Base-by-base conservation (phyloP, 106 monocot genomes). In the Platanthera guangdongensis region DNA sequence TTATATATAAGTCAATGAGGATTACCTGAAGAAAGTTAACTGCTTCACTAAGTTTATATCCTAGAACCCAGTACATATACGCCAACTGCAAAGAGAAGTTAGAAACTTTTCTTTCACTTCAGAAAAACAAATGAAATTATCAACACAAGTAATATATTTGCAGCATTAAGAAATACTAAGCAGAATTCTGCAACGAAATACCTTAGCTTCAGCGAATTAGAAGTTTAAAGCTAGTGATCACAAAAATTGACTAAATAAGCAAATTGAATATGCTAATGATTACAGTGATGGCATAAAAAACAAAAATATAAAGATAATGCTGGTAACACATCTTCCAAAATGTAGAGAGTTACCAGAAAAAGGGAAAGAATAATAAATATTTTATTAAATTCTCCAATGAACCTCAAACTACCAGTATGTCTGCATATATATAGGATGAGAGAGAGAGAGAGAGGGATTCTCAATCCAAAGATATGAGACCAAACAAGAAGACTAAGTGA, bases 31-130 rank as follows among this genome's bases (percentile, higher is more conserved):
- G 75, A 64, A 92, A 70, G 62, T 83, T 75, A 80, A 86, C 71
- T 75, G 84, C 95, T 82, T 95, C 88, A 50, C 74, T 74, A 59
- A 93, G 90, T 55, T 85, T 80, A 77, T 89, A 93, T 64, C 82
- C 92, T 74, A 78, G 86, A 78, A 95, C 71, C 95, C 95, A 95
- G 71, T 88, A 95, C 95, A 95, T 90, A 72, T 90, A 95, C 49
- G 90, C 88, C 79, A 95, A 70, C 95, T 92, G 84, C 14, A 77
- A 39, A 57, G 62, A n/a, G 13, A 47, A 68, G 81, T 75, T 57
- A 79, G 64, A 45, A 4, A 68, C 57, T 18, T 68, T 21, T 60
- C 59, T 22, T 14, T 7, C 57, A 57, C 16, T 57, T 60, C 59
- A 60, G 59, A 60, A 19, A 60, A 60, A 19, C 6, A 51, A 60